Percentiles rank a stretch among this genome's conserved stretches.
Evolutionary conservation across 2,329 filamentous ascomycete species (phyloP).

Genomic region (Sporothrix brasiliensis): DNA sequence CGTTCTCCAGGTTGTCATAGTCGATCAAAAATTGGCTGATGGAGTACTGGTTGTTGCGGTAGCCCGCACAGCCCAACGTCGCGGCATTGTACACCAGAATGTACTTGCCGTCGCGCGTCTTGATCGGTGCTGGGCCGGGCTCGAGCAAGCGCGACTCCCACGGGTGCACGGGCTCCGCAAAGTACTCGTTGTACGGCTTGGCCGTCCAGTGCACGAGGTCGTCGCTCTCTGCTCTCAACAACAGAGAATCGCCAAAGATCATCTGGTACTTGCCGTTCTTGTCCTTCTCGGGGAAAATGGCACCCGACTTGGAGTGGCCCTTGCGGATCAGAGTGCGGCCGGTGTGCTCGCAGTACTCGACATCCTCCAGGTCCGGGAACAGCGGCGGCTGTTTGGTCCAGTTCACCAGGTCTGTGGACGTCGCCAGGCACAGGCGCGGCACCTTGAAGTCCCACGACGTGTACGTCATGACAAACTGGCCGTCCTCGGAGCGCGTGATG

Average conservation of each 20-base stretch:
- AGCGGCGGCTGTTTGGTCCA: slow-evolving; percentile 43
- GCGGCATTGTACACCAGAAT: slow-evolving; percentile 27
- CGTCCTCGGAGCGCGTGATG: slow-evolving; percentile 42
- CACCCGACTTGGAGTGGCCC: slow-evolving; percentile 26
- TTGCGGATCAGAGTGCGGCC: slow-evolving; percentile 27
- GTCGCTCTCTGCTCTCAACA: slow-evolving; percentile 13
- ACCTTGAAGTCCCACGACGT: slow-evolving; percentile 42
- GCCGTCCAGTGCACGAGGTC: slow-evolving; percentile 24
- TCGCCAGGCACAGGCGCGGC: slow-evolving; percentile 44
- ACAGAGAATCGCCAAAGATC: slow-evolving; percentile 16
- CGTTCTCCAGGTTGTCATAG: slow-evolving; percentile 9
- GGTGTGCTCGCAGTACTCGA: slow-evolving; percentile 23
- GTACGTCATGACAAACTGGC: slow-evolving; percentile 46
- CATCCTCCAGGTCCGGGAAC: slow-evolving; percentile 38
- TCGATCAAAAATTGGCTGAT: slow-evolving; percentile 31
- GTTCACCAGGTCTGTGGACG: slow-evolving; percentile 43
- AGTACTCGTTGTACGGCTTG: background rate
- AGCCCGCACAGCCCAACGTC: slow-evolving; percentile 24
- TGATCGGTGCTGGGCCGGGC: slow-evolving; percentile 22
- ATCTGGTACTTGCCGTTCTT: slow-evolving; percentile 16
- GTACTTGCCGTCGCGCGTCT: slow-evolving; percentile 22
- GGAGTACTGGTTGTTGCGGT: slow-evolving; percentile 30
- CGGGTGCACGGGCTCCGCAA: slow-evolving; percentile 14
- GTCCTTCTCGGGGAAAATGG: slow-evolving; percentile 15
- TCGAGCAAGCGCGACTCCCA: slow-evolving; percentile 23